phyloP scores from a whole-genome alignment of 2,329 filamentous ascomycete genomes.

The Cladophialophora immunda region DNA sequence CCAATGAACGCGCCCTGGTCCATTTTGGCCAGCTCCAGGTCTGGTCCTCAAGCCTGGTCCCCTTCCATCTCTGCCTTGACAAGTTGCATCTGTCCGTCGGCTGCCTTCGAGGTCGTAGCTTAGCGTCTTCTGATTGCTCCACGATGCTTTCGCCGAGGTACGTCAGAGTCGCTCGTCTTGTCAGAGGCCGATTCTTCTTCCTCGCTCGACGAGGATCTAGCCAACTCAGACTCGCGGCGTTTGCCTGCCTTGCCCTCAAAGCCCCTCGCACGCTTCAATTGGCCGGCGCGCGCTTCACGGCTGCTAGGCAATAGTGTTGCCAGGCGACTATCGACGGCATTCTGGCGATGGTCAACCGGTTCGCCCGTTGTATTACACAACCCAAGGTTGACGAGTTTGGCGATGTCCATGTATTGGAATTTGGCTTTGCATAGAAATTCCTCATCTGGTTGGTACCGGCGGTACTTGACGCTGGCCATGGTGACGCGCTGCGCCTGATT shows the following conservation, averaged over 20 bases:
- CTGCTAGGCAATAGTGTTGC: not conserved
- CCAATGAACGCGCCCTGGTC: not conserved
- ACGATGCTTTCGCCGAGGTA: conserved; percentile 10
- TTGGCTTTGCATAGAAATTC: conserved; percentile 29
- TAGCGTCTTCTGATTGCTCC: not conserved
- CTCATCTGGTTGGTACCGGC: conserved; percentile 22
- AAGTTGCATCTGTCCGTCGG: not conserved
- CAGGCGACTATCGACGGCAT: not conserved
- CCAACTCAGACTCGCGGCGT: not conserved
- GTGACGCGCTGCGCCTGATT: not conserved
- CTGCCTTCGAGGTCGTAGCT: not conserved
- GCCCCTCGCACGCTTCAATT: conserved; percentile 18
- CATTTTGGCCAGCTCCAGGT: not conserved
- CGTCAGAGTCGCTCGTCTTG: conserved; percentile 14
- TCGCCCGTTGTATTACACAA: conserved; percentile 83
- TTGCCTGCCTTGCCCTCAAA: not conserved
- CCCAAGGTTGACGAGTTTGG: conserved; percentile 75
- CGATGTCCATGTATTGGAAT: conserved; percentile 31
- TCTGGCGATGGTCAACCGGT: conserved; percentile 12
- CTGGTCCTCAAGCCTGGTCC: not conserved
- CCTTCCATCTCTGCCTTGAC: not conserved
- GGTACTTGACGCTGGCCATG: not conserved
- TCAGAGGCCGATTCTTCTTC: conserved; percentile 11
- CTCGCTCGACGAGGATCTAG: not conserved
- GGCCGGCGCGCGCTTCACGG: not conserved